These are phyloP conservation scores for Kandelia obovata DNA, from an alignment of 345 rosid genomes.

Conservation along the genomic window DNA sequence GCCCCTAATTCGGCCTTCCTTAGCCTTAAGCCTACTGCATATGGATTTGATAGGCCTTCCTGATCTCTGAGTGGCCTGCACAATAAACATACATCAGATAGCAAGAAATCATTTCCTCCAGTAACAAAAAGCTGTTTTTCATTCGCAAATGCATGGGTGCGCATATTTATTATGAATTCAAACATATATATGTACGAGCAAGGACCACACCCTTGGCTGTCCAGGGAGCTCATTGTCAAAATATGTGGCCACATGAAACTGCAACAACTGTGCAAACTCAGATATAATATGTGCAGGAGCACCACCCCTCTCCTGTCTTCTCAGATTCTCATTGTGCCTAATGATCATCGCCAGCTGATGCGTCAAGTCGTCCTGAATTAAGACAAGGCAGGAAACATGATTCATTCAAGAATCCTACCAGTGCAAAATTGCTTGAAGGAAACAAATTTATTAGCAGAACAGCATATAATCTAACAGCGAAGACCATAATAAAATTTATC, in stretches of 20 bases:
- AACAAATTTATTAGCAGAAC: background rate
- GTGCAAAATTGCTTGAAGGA: background rate
- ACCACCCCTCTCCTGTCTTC: slow-evolving; percentile 87
- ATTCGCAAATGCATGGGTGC: background rate
- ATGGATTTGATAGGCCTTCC: slow-evolving; percentile 97
- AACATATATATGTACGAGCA: background rate
- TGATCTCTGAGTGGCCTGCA: slow-evolving; percentile 94
- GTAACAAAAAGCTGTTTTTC: background rate
- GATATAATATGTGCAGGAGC: slow-evolving; percentile 97
- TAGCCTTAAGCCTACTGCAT: slow-evolving; percentile 95
- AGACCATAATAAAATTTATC: background rate
- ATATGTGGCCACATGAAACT: slow-evolving; percentile 91
- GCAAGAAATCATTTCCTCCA: slow-evolving; percentile 2
- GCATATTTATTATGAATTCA: background rate
- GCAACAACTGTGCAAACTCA: slow-evolving; percentile 89
- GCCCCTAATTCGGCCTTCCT: slow-evolving; percentile 95
- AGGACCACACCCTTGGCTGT: slow-evolving; percentile 77
- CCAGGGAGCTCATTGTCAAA: slow-evolving; percentile 98
- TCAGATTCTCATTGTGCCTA: slow-evolving; percentile 86
- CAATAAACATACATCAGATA: slow-evolving; percentile 18
- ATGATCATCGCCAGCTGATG: slow-evolving; percentile 94
- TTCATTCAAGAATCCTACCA: background rate
- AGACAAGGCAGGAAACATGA: slow-evolving; percentile 18
- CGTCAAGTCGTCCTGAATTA: slow-evolving; percentile 82
- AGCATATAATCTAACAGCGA: background rate